These are phyloP conservation scores for Cordyceps cateniannulata DNA, from an alignment of 2,329 filamentous ascomycete genomes.

Conservation along the genomic window DNA sequence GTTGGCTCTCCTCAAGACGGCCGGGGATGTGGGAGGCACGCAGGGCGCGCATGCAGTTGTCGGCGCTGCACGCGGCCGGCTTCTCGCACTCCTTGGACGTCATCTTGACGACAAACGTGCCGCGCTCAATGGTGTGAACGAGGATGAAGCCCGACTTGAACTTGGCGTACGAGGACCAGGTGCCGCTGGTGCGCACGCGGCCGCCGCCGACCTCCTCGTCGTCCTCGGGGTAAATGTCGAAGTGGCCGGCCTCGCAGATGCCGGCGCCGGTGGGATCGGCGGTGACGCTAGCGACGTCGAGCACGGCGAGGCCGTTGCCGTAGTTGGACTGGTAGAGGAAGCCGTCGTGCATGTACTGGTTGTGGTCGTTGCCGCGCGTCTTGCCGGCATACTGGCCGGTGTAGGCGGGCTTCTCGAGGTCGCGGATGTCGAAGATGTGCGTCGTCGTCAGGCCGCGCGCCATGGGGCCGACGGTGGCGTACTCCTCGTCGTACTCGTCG, in stretches of 20 bases:
- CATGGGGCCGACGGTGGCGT: neutral
- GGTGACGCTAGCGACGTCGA: neutral
- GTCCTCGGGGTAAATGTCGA: neutral
- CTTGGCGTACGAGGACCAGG: neutral
- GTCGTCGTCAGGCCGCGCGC: neutral
- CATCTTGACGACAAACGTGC: neutral
- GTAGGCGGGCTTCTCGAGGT: neutral
- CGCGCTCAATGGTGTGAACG: neutral
- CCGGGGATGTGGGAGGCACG: neutral
- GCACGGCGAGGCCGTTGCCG: neutral
- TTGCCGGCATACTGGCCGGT: neutral
- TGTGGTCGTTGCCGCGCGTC: neutral
- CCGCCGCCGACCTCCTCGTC: neutral
- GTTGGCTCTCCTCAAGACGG: neutral
- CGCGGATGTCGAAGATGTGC: neutral
- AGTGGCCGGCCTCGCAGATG: neutral
- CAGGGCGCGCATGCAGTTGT: neutral
- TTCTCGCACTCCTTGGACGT: neutral
- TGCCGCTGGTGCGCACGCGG: neutral
- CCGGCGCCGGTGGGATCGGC: neutral
- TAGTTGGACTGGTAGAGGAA: neutral
- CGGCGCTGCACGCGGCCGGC: neutral
- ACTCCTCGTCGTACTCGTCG: neutral
- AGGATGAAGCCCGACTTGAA: neutral
- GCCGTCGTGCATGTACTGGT: neutral